A percentile compares a stretch with the other conserved stretches of the same genome.
phyloP scores from a whole-genome alignment of 768 basidiomycete genomes.

The Serendipita vermifera region DNA sequence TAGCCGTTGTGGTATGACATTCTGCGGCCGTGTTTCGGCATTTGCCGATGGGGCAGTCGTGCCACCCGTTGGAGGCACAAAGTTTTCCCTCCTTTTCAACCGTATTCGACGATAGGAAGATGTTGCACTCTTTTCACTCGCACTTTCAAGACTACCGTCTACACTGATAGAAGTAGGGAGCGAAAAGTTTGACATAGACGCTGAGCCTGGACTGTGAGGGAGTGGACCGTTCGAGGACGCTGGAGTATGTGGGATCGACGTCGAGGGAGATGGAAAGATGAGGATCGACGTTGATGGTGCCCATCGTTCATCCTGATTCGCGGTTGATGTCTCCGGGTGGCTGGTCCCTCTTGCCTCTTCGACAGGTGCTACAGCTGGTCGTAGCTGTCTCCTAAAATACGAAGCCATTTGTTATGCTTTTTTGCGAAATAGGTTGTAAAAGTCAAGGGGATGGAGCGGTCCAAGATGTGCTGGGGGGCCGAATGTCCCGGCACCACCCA shows the following conservation, averaged over 20 bases:
- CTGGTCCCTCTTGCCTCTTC: neutral
- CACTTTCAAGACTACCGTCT: neutral
- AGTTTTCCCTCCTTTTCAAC: too few species aligned
- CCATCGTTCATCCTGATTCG: neutral
- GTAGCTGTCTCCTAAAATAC: neutral
- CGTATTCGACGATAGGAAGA: neutral
- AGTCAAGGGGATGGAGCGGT: neutral
- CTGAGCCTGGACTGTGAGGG: neutral
- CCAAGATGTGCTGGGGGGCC: neutral
- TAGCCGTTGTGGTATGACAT: neutral
- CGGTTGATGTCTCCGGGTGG: too few species aligned
- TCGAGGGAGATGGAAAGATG: neutral
- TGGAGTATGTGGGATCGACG: neutral
- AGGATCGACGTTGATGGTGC: neutral
- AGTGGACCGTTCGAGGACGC: neutral
- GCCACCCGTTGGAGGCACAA: too few species aligned
- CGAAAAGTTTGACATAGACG: neutral
- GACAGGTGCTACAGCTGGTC: neutral
- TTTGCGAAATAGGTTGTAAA: neutral
- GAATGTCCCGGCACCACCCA: neutral
- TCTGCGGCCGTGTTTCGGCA: neutral
- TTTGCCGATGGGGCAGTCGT: neutral
- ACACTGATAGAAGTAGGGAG: slow-evolving; percentile 7
- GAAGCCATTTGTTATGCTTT: neutral
- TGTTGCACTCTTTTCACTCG: neutral